These are phyloP conservation scores for Spathaspora gorwiae DNA, from an alignment of 805 yeast genomes.

Conservation along the genomic window DNA sequence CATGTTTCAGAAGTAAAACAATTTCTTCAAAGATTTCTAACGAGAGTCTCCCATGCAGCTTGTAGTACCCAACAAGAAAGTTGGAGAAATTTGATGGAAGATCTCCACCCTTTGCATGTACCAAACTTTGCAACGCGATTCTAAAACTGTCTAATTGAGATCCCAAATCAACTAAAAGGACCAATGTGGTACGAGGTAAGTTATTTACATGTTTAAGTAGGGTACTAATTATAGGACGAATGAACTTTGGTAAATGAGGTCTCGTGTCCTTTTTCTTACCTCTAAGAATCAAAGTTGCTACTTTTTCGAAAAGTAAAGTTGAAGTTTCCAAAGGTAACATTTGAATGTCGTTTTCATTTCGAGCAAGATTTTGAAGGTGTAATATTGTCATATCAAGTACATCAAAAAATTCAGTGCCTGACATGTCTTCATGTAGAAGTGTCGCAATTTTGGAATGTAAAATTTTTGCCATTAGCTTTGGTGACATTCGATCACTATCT, in stretches of 20 bases:
- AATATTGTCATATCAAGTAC: not conserved
- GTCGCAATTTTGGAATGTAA: not conserved
- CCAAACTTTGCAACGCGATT: slow-evolving; percentile 4
- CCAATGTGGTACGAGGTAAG: slow-evolving; percentile 17
- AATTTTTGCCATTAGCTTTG: not conserved
- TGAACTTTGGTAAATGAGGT: slow-evolving; percentile 1
- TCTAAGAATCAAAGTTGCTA: not conserved
- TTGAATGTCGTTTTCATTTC: not conserved
- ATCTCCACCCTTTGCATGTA: slow-evolving; percentile 4
- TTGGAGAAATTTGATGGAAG: slow-evolving; percentile 9
- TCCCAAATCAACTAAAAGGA: slow-evolving; percentile 25
- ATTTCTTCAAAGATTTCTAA: slow-evolving; percentile 9
- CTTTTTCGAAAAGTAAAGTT: not conserved
- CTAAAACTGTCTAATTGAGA: slow-evolving; percentile 9
- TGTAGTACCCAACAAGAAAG: slow-evolving; percentile 5
- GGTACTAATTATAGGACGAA: not conserved
- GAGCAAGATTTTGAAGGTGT: not conserved
- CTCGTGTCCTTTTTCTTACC: not conserved
- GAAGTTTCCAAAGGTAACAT: not conserved
- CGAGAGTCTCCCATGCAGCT: not conserved
- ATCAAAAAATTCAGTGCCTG: not conserved
- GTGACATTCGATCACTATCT: not conserved
- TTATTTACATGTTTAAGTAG: slow-evolving; percentile 7
- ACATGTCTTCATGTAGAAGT: not conserved
- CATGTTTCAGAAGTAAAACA: not conserved